A percentile compares a stretch with the other conserved stretches of the same genome.
Evolutionary conservation across 768 basidiomycete species (phyloP).

Genomic region (Gymnopilus junonius): DNA sequence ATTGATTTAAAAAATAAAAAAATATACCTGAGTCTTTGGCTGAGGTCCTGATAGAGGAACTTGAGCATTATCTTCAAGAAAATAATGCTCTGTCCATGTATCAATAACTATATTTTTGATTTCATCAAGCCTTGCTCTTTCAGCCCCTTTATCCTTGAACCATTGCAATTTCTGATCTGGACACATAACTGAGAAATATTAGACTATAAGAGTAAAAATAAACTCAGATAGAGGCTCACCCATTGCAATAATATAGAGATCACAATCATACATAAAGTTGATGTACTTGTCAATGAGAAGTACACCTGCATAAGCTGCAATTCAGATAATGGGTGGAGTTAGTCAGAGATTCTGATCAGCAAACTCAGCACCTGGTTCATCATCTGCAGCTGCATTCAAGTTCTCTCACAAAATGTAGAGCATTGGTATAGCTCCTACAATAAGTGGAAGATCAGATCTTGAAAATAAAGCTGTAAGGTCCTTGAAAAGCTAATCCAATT

Average conservation of each 20-base stretch:
- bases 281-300: slow-evolving; percentile 22
- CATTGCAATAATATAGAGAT: slow-evolving; percentile 21
- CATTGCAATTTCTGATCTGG: slow-evolving; percentile 25
- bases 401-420: neutral
- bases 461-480: slow-evolving; percentile 4
- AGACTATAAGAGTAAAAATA: neutral
- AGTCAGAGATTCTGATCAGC: neutral
- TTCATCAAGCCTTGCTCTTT: neutral
- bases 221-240: slow-evolving; percentile 7
- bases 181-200: slow-evolving; percentile 19
- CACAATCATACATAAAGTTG: slow-evolving; percentile 7
- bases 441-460: slow-evolving; percentile 1
- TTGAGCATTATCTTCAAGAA: neutral
- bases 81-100: slow-evolving; percentile 15
- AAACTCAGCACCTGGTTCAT: neutral
- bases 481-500: slow-evolving; percentile 5
- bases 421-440: slow-evolving; percentile 11
- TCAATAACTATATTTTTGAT: slow-evolving; percentile 16
- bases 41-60: no score
- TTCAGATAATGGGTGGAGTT: neutral
- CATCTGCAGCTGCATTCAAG: neutral
- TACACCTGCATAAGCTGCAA: slow-evolving; percentile 18
- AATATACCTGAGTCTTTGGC: neutral
- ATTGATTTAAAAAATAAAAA: neutral
- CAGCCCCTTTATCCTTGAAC: slow-evolving; percentile 15